Base-by-base conservation (phyloP, 768 basidiomycete genomes). In the Lentinula boryana region DNA sequence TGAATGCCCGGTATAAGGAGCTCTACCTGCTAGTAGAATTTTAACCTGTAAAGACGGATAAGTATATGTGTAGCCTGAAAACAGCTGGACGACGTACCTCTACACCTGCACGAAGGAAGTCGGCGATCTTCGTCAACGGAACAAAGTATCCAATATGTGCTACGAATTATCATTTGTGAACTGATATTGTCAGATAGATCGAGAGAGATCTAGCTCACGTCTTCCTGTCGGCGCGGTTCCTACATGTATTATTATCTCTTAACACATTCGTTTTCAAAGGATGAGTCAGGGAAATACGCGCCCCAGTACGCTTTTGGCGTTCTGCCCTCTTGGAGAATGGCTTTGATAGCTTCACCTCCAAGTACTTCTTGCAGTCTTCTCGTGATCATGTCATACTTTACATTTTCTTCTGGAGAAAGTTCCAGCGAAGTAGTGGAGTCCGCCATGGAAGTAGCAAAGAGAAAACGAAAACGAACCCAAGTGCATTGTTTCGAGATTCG, bases 121-220 rank as follows among this genome's bases (percentile, higher is more conserved):
- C 96, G 8, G 95, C 93, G 60, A 99, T 92, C 79, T 99, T 99
- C 23, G 85, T 87, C 63, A 98, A 76, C 2, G 97, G 87, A 0
- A 96, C 96, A 71, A 97, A 96, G 80, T 99, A 99, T 5, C 93
- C 97, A 61, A 98, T 89, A 68, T 98, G 97, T 6, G 96, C 96
- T 98, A 67, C 43, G 46, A 61, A 56, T 61, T 54, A 51, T 60
- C 59, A 53, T 23, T 58, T 52, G 35, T 52, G 35, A 61, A 62
- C 21, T 9, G 27, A 27, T 27, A 36, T 15, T 41, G 16, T 18
- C 12, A 27, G 27, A 5, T 53, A 16, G 23, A 46, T 31, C 18
- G 9, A 50, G 15, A n/a, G 62, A 12, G 21, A 64, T 53, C 57
- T 40, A 6, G 75, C 92, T 75, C 72, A 98, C 95, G 96, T 77